Evolutionary conservation across 768 basidiomycete species (phyloP).

Genomic region (Trichaptum fuscoviolaceum): DNA sequence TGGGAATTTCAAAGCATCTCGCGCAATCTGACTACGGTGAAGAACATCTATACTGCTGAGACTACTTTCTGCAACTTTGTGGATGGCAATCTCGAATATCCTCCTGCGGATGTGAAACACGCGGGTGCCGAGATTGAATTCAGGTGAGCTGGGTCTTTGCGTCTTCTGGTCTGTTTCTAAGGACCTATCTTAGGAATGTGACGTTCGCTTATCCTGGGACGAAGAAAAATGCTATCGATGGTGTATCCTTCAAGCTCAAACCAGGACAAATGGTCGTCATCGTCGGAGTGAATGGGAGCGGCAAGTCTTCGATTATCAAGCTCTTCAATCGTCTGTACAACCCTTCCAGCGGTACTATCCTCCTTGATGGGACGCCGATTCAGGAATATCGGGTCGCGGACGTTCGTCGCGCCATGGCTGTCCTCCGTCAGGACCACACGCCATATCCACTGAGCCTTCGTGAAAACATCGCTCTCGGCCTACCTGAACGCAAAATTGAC

Average conservation of each 20-base stretch:
- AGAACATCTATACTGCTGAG: constrained; percentile 9
- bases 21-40: constrained; percentile 7
- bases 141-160: neutral
- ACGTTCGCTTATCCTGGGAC: constrained; percentile 18
- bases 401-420: constrained; percentile 39
- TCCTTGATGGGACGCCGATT: constrained; percentile 39
- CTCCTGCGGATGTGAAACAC: constrained; percentile 4
- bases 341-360: constrained; percentile 36
- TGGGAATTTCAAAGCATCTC: neutral
- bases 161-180: neutral
- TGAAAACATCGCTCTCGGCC: constrained; percentile 36
- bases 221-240: constrained; percentile 17
- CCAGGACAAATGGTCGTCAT: constrained; percentile 27
- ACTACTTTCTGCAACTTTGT: constrained; percentile 3
- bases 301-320: constrained; percentile 31
- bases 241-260: constrained; percentile 24
- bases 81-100: constrained; percentile 11
- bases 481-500: constrained; percentile 10
- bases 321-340: constrained; percentile 46
- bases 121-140: neutral
- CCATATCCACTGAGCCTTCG: constrained; percentile 43
- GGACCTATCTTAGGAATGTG: constrained; percentile 8
- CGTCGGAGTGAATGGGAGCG: constrained; percentile 19
- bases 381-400: constrained; percentile 31
- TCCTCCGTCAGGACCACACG: constrained; percentile 45